Evolutionary conservation across 2,329 filamentous ascomycete species (phyloP).

Genomic region (Magnaporthales sp.): DNA sequence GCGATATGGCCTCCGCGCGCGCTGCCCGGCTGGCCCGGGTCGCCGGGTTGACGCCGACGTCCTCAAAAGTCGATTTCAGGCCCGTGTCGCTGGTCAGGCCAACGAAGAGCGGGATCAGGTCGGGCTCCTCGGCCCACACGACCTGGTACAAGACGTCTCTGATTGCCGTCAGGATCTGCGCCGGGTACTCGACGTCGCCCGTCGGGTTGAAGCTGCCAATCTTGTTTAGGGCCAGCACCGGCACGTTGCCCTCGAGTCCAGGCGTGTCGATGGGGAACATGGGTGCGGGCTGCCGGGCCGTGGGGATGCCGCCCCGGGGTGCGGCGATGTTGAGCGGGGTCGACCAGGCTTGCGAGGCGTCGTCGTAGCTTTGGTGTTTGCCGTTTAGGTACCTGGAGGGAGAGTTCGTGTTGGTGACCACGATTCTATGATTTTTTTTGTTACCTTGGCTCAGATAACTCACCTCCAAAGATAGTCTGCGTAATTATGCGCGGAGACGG

Average conservation of each 20-base stretch:
- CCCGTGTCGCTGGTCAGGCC: neutral
- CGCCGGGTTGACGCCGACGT: neutral
- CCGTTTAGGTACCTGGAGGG: conserved; percentile 2
- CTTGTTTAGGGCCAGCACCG: neutral
- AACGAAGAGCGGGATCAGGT: neutral
- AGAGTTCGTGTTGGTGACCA: neutral
- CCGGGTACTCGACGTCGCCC: neutral
- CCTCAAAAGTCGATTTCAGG: neutral
- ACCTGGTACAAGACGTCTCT: neutral
- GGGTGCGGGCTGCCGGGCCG: neutral
- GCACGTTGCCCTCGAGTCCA: neutral
- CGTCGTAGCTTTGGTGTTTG: neutral
- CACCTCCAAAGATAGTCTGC: conserved; percentile 4
- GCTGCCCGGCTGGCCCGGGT: neutral
- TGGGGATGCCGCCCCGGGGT: neutral
- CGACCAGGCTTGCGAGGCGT: neutral
- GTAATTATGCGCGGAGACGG: neutral
- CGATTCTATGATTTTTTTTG: too few species aligned
- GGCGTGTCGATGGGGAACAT: neutral
- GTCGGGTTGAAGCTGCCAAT: conserved; percentile 1
- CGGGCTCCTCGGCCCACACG: neutral
- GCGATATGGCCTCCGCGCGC: neutral
- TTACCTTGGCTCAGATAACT: too few species aligned
- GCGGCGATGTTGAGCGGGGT: neutral
- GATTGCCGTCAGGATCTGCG: neutral